phyloP scores from a whole-genome alignment of 257 asterid genomes.

The Capsicum baccatum region DNA sequence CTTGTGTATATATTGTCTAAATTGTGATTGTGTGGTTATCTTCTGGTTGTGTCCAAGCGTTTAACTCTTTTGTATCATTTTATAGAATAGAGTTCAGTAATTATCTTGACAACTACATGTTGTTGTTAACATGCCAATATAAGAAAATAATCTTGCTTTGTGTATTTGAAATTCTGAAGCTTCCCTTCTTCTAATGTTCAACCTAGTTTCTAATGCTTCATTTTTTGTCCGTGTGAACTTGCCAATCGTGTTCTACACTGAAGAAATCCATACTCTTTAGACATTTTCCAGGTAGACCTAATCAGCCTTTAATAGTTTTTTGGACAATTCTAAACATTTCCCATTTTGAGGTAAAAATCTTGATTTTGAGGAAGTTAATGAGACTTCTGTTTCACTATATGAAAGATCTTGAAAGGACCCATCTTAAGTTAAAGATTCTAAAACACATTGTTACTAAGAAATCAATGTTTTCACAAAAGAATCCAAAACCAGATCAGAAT shows the following conservation, averaged over 20 bases:
- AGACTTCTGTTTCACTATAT: no score
- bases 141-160: background rate
- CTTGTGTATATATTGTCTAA: background rate
- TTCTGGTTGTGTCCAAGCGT: background rate
- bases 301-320: background rate
- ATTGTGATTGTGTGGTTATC: background rate
- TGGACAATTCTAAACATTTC: no score
- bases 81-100: background rate
- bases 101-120: background rate
- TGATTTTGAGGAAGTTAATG: no score
- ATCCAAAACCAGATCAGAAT: no score
- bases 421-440: no score
- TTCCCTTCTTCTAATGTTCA: background rate
- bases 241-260: no score
- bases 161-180: background rate
- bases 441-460: no score
- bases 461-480: no score
- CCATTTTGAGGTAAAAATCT: no score
- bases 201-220: background rate
- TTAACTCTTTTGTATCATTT: no score
- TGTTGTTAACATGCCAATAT: background rate
- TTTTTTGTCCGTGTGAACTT: background rate
- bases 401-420: no score
- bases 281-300: background rate
- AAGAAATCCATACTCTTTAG: background rate